These are phyloP conservation scores for Asclepias syriaca DNA, from an alignment of 257 asterid species.

Conservation along the genomic window DNA sequence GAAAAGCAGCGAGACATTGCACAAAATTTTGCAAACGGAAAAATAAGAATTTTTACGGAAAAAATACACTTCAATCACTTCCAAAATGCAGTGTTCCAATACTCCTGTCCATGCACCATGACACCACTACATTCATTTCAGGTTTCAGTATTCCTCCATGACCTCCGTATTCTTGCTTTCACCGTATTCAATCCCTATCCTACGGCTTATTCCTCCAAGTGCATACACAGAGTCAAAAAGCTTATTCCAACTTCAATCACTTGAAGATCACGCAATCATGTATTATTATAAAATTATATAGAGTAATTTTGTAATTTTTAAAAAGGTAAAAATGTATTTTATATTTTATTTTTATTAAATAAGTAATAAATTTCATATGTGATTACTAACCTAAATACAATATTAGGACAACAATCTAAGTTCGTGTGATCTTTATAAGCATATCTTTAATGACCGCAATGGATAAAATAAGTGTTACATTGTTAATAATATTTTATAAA, in stretches of 20 bases:
- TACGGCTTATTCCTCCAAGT: slow-evolving; percentile 11
- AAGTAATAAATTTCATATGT: too few species aligned
- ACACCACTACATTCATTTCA: slow-evolving; percentile 53
- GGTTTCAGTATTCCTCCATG: slow-evolving; percentile 36
- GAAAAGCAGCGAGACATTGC: slow-evolving; percentile 98
- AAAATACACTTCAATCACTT: slow-evolving; percentile 36
- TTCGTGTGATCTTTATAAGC: too few species aligned
- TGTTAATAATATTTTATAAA: too few species aligned
- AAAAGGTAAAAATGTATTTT: too few species aligned
- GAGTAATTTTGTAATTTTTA: too few species aligned
- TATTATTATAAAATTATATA: too few species aligned
- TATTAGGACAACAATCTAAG: too few species aligned
- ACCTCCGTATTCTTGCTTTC: slow-evolving; percentile 21
- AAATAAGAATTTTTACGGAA: slow-evolving; percentile 25
- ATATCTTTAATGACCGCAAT: too few species aligned
- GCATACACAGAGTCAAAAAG: neutral
- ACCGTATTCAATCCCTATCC: slow-evolving; percentile 14
- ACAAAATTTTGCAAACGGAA: slow-evolving; percentile 23
- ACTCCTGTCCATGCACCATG: slow-evolving; percentile 64
- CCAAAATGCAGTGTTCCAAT: slow-evolving; percentile 37
- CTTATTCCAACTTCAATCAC: neutral
- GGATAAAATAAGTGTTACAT: too few species aligned
- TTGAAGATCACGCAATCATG: neutral
- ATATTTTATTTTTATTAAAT: too few species aligned
- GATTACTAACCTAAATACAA: too few species aligned